Evolutionary conservation across 768 basidiomycete genomes (phyloP).

Genomic region (Russula ochroleuca): DNA sequence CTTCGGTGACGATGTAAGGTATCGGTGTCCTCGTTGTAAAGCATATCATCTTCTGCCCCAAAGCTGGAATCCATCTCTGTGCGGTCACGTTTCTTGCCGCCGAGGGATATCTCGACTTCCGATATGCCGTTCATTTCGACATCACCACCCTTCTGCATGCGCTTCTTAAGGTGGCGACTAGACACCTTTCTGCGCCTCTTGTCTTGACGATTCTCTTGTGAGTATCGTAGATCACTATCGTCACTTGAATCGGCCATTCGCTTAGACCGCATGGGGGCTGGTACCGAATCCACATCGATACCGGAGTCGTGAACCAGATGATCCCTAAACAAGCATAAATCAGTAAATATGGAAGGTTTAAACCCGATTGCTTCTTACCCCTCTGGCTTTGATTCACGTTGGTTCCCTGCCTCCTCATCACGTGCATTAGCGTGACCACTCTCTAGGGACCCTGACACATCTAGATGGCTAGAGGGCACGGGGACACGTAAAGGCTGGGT

Average conservation of each 20-base stretch:
- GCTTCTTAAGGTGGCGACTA: constrained; percentile 16
- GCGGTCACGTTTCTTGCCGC: constrained; percentile 75
- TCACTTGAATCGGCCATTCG: constrained; percentile 27
- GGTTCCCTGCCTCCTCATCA: constrained; percentile 1
- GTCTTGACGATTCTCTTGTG: constrained; percentile 24
- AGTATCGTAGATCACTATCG: constrained; percentile 21
- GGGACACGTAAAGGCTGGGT: constrained; percentile 6
- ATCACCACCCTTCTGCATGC: constrained; percentile 24
- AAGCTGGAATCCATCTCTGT: constrained; percentile 68
- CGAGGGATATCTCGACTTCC: constrained; percentile 26
- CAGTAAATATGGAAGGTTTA: not conserved
- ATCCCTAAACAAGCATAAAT: not conserved
- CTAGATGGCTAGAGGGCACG: not conserved
- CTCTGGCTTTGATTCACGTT: not conserved
- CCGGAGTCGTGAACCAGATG: constrained; percentile 10
- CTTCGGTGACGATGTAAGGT: constrained; percentile 45
- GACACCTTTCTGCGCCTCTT: constrained; percentile 28
- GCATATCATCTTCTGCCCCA: constrained; percentile 55
- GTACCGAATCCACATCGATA: constrained; percentile 6
- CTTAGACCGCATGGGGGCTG: constrained; percentile 17
- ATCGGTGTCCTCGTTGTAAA: constrained; percentile 35
- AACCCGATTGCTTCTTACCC: constrained; percentile 1
- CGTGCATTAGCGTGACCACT: not conserved
- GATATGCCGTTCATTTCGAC: constrained; percentile 46
- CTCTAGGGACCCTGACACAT: not conserved